A percentile compares a stretch with the other conserved stretches of the same genome.
These are phyloP conservation scores for Penicillium pulvis DNA, from an alignment of 495 filamentous ascomycete genomes.

Conservation along the genomic window DNA sequence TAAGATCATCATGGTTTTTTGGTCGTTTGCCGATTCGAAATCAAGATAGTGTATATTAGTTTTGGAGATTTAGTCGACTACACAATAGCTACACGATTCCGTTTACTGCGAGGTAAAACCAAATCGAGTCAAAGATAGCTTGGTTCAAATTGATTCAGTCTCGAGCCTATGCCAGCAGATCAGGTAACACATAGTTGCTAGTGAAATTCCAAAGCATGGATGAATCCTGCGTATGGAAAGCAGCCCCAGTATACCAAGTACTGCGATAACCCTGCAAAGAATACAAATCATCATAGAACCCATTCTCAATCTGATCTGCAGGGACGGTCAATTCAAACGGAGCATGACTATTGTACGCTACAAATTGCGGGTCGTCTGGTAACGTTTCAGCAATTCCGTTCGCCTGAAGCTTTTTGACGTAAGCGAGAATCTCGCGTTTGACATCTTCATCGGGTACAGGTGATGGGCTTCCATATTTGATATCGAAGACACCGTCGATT, in stretches of 20 bases:
- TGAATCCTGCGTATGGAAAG: constrained; percentile 23
- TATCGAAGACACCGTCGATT: constrained; percentile 20
- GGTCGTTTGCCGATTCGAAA: no score
- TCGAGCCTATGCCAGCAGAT: constrained; percentile 1
- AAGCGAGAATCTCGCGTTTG: constrained; percentile 9
- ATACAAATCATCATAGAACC: constrained; percentile 42
- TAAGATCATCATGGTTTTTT: not conserved
- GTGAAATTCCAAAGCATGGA: constrained; percentile 24
- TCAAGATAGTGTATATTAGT: no score
- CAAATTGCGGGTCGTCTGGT: constrained; percentile 19
- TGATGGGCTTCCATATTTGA: constrained; percentile 22
- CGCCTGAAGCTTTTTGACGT: constrained; percentile 23
- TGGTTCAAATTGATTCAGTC: no score
- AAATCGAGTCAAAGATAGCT: no score
- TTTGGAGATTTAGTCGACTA: no score
- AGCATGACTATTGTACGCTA: constrained; percentile 29
- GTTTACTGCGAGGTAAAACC: no score
- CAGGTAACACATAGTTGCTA: constrained; percentile 11
- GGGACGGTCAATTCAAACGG: constrained; percentile 33
- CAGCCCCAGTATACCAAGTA: constrained; percentile 41
- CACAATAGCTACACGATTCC: no score
- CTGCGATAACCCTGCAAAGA: constrained; percentile 37
- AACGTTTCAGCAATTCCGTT: constrained; percentile 17
- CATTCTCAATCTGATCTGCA: constrained; percentile 26
- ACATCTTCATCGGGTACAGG: constrained; percentile 9